Percentiles rank a stretch among this genome's conserved stretches.
Conservation (phyloP, 257 asterid species). For the Echium plantagineum region DNA sequence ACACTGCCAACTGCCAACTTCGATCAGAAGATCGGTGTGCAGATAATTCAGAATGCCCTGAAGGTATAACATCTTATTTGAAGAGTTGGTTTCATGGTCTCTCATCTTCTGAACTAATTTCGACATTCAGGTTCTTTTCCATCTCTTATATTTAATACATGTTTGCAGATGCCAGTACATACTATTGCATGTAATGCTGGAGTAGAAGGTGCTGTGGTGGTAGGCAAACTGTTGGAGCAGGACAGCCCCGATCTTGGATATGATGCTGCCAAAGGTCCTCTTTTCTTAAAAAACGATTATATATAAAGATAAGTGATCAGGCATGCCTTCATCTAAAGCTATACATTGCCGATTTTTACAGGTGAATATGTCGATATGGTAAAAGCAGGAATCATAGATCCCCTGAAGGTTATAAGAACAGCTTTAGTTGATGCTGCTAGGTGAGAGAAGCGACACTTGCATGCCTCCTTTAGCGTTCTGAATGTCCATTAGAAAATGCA, state of each 20-base stretch:
- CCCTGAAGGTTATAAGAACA: slow-evolving; percentile 1
- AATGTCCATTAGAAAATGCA: not conserved
- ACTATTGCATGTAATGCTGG: slow-evolving; percentile 1
- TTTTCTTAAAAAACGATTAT: not conserved
- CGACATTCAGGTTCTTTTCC: too few relatives aligned
- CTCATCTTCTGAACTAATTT: not conserved
- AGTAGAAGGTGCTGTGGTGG: not conserved
- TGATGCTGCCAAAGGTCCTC: not conserved
- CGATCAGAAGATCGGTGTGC: not conserved
- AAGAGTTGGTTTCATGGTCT: not conserved
- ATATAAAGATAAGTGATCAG: not conserved
- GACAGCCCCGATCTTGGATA: not conserved
- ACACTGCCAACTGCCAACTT: not conserved
- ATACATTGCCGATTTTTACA: not conserved
- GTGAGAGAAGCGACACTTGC: not conserved
- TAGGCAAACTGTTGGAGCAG: not conserved
- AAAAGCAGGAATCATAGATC: not conserved
- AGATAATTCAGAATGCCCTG: slow-evolving; percentile 36
- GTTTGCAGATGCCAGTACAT: not conserved
- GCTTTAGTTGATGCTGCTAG: slow-evolving; percentile 1
- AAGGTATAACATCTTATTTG: slow-evolving; percentile 20
- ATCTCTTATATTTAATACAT: not conserved
- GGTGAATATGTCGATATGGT: slow-evolving; percentile 1
- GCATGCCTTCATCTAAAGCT: not conserved
- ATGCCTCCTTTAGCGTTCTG: not conserved